Base-by-base conservation (phyloP, 1,284 basidiomycete species). In the Leccinum pachyderme region DNA sequence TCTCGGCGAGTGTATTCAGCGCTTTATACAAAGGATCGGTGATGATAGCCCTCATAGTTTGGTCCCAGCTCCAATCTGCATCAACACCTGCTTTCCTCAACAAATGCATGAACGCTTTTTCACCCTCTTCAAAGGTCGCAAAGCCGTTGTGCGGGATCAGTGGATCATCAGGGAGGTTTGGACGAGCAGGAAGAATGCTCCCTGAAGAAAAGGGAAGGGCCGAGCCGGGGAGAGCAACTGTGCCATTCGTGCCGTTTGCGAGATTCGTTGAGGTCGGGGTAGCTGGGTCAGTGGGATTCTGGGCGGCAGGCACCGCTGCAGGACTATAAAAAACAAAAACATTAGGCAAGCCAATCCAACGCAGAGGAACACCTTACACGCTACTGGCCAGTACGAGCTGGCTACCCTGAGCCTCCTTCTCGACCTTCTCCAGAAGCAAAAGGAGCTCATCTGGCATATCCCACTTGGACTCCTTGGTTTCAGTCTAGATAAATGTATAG, bases 1-100 rank as follows among this genome's bases (percentile, higher is more conserved):
- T 95, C 75, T 99, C 94, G 4, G 93, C 91, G 50, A 98, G 79
- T 46, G 91, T 93, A 69, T 92, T 93, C 58, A 99, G 79, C 49
- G 94, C 90, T 76, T 95, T 97, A 77, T 98, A 99, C 61, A 98
- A 75, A 37, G 97, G 95, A 76, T 99, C 96, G 63, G 95, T 98
- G 73, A 99, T 95, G 72, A 97, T 94, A 63, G 91, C 89, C 65
- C 96, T 84, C 91, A 99, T 97, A 47, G 95, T 95, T 74, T 93
- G 87, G 72, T 99, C 97, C 97, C 97, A 99, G 22, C 93, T 95
- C 91, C 93, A 98, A 61, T 82, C 86, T 47, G 90, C 85, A 73
- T 94, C 91, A 48, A 99, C 88, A 24, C 91, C 90, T 50, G 92
- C 91, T 69, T 92, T 90, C 64, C 87, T 83, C 60, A 99, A 76